These are phyloP conservation scores for Nissolia schottii DNA, from an alignment of 306 rosid genomes.

Conservation along the genomic window DNA sequence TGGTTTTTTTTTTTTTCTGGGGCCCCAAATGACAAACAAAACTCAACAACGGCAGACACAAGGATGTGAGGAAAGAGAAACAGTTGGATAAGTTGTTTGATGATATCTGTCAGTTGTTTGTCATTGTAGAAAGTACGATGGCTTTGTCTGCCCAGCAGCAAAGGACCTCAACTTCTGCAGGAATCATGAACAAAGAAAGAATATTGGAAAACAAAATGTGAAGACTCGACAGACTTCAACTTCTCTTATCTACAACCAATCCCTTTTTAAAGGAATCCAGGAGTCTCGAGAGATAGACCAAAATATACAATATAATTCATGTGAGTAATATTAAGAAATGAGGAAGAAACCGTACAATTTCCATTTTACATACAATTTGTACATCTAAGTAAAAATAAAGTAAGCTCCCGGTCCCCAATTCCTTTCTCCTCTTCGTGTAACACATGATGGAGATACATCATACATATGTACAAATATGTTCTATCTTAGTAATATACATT, in stretches of 20 bases:
- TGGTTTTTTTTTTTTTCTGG: too few species aligned
- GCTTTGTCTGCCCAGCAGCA: slow-evolving; percentile 41
- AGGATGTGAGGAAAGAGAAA: not conserved
- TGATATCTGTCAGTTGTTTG: slow-evolving; percentile 29
- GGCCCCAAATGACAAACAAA: not conserved
- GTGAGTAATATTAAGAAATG: not conserved
- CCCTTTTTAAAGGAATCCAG: not conserved
- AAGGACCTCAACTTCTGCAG: slow-evolving; percentile 47
- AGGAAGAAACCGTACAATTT: not conserved
- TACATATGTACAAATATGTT: not conserved
- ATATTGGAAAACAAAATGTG: slow-evolving; percentile 23
- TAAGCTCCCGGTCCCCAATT: not conserved
- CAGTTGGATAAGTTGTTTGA: not conserved
- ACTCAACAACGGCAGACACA: not conserved
- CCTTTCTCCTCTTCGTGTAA: not conserved
- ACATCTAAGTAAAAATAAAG: not conserved
- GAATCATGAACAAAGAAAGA: slow-evolving; percentile 35
- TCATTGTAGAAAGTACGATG: slow-evolving; percentile 31
- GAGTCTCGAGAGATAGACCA: not conserved
- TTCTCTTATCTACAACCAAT: not conserved
- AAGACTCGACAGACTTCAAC: slow-evolving; percentile 1
- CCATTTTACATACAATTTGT: not conserved
- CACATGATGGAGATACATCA: not conserved
- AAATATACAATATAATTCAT: not conserved
- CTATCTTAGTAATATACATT: slow-evolving; percentile 6